These are phyloP conservation scores for Coemansia sp. DNA, from an alignment of 192 early-diverging fungal species.

Conservation along the genomic window DNA sequence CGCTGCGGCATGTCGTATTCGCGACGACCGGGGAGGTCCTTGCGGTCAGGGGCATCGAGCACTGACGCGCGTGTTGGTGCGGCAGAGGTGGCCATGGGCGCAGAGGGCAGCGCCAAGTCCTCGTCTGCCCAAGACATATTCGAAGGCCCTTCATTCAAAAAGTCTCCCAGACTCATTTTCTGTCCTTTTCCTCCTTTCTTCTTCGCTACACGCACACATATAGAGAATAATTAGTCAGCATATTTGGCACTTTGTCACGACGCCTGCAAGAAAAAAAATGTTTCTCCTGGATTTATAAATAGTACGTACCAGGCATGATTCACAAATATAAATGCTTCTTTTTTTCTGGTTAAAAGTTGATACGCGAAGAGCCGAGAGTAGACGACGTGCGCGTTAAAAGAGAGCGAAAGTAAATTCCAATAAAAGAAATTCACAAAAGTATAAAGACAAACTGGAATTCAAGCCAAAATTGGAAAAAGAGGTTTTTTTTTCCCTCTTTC, in stretches of 20 bases:
- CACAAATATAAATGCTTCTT: background rate
- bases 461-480: background rate
- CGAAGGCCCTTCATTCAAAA: constrained; percentile 52
- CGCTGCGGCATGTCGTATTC: constrained; percentile 11
- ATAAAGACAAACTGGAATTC: background rate
- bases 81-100: constrained; percentile 54
- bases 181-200: constrained; percentile 71
- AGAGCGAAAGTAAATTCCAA: background rate
- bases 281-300: background rate
- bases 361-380: background rate
- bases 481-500: background rate
- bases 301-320: constrained; percentile 7
- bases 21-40: constrained; percentile 13
- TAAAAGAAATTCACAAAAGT: background rate
- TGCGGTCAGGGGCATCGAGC: constrained; percentile 43
- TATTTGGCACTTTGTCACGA: background rate
- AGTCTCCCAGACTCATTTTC: constrained; percentile 86
- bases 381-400: background rate
- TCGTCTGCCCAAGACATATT: constrained; percentile 88
- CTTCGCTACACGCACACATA: constrained; percentile 46
- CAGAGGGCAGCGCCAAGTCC: constrained; percentile 83
- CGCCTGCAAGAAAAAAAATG: too few species aligned
- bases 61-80: constrained; percentile 26
- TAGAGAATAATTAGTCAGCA: background rate
- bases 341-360: background rate